Evolutionary conservation across 2,329 filamentous ascomycete genomes (phyloP), one percentile per base, ranked within the genome.

Genomic region (Apiospora rasikravindrae): DNA sequence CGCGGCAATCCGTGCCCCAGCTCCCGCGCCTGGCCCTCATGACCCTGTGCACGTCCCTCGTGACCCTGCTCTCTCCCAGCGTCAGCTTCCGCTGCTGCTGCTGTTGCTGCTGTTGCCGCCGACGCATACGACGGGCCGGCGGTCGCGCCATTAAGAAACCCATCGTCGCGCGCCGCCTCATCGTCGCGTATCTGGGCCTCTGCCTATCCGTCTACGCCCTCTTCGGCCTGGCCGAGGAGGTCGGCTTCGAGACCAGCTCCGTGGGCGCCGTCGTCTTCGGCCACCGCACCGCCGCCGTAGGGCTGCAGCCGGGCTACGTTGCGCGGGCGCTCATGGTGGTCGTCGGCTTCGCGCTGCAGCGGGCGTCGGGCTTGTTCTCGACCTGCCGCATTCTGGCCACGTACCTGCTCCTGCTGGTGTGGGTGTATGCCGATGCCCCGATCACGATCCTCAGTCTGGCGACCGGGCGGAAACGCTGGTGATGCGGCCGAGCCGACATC

Each of bases 181-280:
- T 6, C 44, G 44, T 8, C 26, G 67, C 67, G 10, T 69, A 69
- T 26, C 26, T 49, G 13, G 67, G 67, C 26, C 67, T 69, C 8
- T 29, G n/a, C 67, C 22, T 69, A 19, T 44, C 67, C 2, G 26
- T 26, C 67, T 69, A 47, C 47, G 44, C 67, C 26, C 13, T 69
- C 16, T 69, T 69, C 67, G 67, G 33, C 44, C 44, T 69, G 44
- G 67, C 67, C 44, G 67, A 69, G 44, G 67, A 69, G 67, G 67
- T 69, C 33, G 44, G 47, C 7, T 49, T 69, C 19, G 67, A 69
- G 67, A 45, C 47, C 24, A 69, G 67, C 26, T 69, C 44, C 24
- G 22, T 49, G 16, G 44, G 19, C 29, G 57, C 57, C 33, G 57
- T 64, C 29, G 26, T 69, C 29, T 69, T 49, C 13, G 67, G 42